phyloP scores from a whole-genome alignment of 805 yeast genomes.

The Hanseniaspora guilliermondii region DNA sequence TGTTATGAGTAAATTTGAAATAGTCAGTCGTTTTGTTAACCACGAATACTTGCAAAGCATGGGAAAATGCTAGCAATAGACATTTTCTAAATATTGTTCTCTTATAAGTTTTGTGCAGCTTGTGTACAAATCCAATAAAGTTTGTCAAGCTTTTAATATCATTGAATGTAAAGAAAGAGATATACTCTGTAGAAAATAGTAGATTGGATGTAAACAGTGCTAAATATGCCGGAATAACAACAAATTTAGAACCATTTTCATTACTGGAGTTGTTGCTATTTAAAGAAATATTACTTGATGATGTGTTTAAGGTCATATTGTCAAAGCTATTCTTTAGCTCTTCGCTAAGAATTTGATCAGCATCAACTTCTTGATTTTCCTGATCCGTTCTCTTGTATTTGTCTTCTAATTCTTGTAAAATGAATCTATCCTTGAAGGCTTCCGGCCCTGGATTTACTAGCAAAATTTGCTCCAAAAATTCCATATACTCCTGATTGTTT shows the following conservation, averaged over 20 bases:
- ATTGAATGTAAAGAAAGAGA: slow-evolving; percentile 34
- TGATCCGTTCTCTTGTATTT: not conserved
- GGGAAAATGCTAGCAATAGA: slow-evolving; percentile 35
- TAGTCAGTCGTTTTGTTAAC: slow-evolving; percentile 38
- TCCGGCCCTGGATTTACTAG: slow-evolving; percentile 9
- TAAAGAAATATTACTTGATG: not conserved
- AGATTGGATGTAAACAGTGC: slow-evolving; percentile 29
- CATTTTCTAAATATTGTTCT: slow-evolving; percentile 37
- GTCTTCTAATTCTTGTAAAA: slow-evolving; percentile 3
- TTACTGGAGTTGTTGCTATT: not conserved
- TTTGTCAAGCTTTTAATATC: slow-evolving; percentile 25
- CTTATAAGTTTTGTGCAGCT: slow-evolving; percentile 28
- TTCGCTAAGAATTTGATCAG: slow-evolving; percentile 2
- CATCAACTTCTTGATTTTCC: not conserved
- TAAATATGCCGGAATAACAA: slow-evolving; percentile 27
- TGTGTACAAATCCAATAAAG: slow-evolving; percentile 32
- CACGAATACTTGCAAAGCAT: slow-evolving; percentile 39
- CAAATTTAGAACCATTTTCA: slow-evolving; percentile 8
- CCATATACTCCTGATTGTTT: slow-evolving; percentile 34
- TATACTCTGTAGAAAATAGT: slow-evolving; percentile 36
- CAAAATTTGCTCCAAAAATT: slow-evolving; percentile 23
- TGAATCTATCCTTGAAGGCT: slow-evolving; percentile 8
- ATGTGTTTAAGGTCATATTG: slow-evolving; percentile 15
- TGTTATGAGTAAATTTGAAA: slow-evolving; percentile 19
- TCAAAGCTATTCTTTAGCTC: slow-evolving; percentile 12